Evolutionary conservation across 78 protist genomes (phyloP).

Genomic region (slime mould (Dictyostelium discoideum)): DNA sequence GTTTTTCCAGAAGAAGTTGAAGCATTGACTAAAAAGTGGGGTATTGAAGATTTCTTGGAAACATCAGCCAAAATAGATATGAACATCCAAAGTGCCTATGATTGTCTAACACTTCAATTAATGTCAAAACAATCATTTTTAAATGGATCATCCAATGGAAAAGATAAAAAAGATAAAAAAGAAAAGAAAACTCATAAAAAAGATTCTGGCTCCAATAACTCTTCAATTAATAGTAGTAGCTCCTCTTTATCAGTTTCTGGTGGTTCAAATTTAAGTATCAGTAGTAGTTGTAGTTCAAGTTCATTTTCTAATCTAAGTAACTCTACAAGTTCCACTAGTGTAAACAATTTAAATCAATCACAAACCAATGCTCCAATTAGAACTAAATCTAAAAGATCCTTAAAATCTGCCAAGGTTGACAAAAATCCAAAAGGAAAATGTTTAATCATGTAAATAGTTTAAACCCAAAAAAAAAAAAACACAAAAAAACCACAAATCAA

Average conservation of each 20-base stretch:
- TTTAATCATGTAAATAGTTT: background rate
- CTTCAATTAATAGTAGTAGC: background rate
- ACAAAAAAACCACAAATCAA: background rate
- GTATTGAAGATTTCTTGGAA: slow-evolving; percentile 78
- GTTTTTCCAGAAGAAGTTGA: slow-evolving; percentile 88
- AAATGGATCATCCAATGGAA: background rate
- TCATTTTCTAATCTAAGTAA: background rate
- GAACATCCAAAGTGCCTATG: slow-evolving; percentile 85
- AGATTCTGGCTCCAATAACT: background rate
- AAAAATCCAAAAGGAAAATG: background rate
- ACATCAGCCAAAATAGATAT: slow-evolving; percentile 76
- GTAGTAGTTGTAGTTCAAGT: background rate
- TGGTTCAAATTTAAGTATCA: background rate
- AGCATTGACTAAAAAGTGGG: slow-evolving; percentile 53
- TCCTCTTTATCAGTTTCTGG: background rate
- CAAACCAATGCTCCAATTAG: background rate
- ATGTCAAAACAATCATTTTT: background rate
- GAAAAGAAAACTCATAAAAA: slow-evolving; percentile 13
- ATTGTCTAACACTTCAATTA: slow-evolving; percentile 72
- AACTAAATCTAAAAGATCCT: background rate
- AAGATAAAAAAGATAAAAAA: background rate
- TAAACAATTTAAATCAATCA: background rate
- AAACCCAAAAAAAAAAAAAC: too few species aligned
- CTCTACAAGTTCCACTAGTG: background rate
- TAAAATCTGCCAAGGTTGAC: background rate